These are phyloP conservation scores for Cyclotella choctawhatcheeana DNA, from an alignment of 108 stramenopile species.

Conservation along the genomic window DNA sequence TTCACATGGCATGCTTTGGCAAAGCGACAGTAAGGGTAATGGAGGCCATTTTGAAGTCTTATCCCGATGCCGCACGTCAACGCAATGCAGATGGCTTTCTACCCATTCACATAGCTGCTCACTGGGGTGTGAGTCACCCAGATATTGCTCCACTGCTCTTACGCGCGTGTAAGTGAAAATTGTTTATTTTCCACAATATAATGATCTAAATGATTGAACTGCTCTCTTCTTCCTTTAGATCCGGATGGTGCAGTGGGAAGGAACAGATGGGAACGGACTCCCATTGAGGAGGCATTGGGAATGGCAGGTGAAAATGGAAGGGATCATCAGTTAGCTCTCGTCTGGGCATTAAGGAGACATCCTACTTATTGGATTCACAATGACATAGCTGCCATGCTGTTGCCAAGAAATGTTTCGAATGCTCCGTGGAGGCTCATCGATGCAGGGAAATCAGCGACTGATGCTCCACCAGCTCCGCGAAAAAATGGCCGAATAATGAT, in stretches of 20 bases:
- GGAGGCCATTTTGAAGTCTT: conserved; percentile 69
- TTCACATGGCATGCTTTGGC: conserved; percentile 87
- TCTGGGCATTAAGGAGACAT: conserved; percentile 81
- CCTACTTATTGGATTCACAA: conserved; percentile 84
- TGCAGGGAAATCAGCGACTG: conserved; percentile 20
- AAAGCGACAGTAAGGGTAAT: conserved; percentile 76
- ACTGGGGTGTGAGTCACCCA: conserved; percentile 87
- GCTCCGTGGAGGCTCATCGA: conserved; percentile 50
- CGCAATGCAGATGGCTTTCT: conserved; percentile 85
- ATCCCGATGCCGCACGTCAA: conserved; percentile 85
- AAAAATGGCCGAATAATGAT: not conserved
- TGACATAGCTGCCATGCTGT: conserved; percentile 51
- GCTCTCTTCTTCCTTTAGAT: too few species aligned
- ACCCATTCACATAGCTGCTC: conserved; percentile 80
- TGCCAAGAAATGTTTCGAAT: conserved; percentile 54
- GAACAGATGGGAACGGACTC: conserved; percentile 89
- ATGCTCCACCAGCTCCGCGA: not conserved
- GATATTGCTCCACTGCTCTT: conserved; percentile 73
- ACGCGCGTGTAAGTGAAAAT: too few species aligned
- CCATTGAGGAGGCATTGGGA: conserved; percentile 86
- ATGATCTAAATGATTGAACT: too few species aligned
- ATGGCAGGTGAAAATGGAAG: conserved; percentile 93
- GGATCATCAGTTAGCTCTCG: conserved; percentile 80
- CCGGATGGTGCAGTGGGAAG: conserved; percentile 88
- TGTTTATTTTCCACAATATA: too few species aligned